Evolutionary conservation across 805 yeast genomes (phyloP), one percentile per base, ranked within the genome.

Genomic region (Yarrowia sp.): DNA sequence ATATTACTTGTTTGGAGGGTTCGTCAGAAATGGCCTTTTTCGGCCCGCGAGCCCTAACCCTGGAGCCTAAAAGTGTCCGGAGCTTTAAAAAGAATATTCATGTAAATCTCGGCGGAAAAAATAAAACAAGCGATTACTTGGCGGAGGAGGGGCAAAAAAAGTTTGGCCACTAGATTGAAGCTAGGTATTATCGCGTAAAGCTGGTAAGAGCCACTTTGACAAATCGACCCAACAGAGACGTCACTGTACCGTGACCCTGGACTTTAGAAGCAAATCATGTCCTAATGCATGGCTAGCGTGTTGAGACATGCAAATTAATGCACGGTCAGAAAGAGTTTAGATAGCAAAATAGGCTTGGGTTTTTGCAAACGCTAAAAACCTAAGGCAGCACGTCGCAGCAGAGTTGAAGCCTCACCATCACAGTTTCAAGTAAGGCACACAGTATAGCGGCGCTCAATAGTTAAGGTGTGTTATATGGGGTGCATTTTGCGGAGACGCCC

Each of bases 221-320:
- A 22, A 22, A 22, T 22, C 28, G 28, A 3, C 28, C 28, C 28
- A 22, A 22, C 28, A 22, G 28, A 48, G 32, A 33, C 41, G 41
- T 35, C 55, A 33, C 10, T 5, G 7, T 32, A 15, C 28, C 28
- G 28, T 22, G 38, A 10, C 13, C 38, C n/a, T 6, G 13, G 55
- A 51, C 58, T 36, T 51, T 51, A 36, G 58, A 51, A 36, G 58
- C 58, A 51, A 36, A 51, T 36, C 42, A 38, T 38, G 42, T 38
- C 13, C 38, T 35, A 10, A 51, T 51, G 58, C 58, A 51, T 51
- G 36, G 35, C 28, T 51, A 51, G 58, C 18, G 58, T 38, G 58
- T 51, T 51, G 58, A 38, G 58, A 51, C 43, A 51, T 51, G 58
- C 58, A 51, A 48, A 51, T 51, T 51, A 51, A 51, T 51, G 58